phyloP scores from a whole-genome alignment of 2,329 filamentous ascomycete genomes.

The Orbilia ellipsospora region DNA sequence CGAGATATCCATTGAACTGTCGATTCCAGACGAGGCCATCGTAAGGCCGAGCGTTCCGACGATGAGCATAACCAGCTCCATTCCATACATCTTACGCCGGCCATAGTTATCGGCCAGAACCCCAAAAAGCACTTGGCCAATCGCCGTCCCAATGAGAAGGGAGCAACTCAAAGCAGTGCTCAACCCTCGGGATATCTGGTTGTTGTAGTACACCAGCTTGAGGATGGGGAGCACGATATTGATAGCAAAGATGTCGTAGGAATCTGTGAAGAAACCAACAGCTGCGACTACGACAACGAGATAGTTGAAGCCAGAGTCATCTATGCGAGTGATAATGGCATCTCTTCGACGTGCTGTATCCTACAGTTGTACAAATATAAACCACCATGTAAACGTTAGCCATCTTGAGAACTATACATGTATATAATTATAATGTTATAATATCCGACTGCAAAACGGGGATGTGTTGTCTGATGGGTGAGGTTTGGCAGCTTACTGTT shows the following conservation, averaged over 20 bases:
- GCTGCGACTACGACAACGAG: conserved; percentile 65
- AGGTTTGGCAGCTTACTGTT: conserved; percentile 18
- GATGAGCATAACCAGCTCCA: conserved; percentile 67
- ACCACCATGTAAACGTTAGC: not conserved
- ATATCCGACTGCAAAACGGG: not conserved
- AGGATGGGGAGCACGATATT: conserved; percentile 67
- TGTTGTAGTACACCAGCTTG: conserved; percentile 65
- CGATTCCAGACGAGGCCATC: conserved; percentile 63
- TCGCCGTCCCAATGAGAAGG: conserved; percentile 62
- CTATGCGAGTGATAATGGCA: conserved; percentile 22
- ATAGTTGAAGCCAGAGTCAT: conserved; percentile 39
- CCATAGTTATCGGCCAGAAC: conserved; percentile 66
- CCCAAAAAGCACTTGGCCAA: conserved; percentile 66
- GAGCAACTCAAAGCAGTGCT: conserved; percentile 63
- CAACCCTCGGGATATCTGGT: conserved; percentile 57
- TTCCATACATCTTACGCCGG: conserved; percentile 67
- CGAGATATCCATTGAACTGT: conserved; percentile 64
- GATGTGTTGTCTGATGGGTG: conserved; percentile 2
- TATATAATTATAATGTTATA: too few relatives aligned
- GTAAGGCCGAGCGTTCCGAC: conserved; percentile 64
- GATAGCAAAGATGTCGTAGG: conserved; percentile 64
- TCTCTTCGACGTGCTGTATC: conserved; percentile 13
- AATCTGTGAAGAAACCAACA: conserved; percentile 67
- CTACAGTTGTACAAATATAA: not conserved
- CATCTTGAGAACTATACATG: too few relatives aligned